Base-by-base conservation (phyloP, 1,139 yeast genomes). In the Yamadazyma taylorii region DNA sequence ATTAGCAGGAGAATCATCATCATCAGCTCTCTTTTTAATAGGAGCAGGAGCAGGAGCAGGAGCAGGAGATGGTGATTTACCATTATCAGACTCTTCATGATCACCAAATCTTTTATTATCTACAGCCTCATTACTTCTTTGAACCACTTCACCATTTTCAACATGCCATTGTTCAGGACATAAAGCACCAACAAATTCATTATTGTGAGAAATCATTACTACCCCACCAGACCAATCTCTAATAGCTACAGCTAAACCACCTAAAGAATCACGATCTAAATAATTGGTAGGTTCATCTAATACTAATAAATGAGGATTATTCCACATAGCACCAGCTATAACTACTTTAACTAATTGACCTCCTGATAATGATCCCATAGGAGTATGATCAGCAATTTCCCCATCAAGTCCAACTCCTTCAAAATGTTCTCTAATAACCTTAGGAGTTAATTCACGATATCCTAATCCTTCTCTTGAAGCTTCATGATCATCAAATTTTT, bases 311-410 rank as follows among this genome's bases (percentile, higher is more conserved):
- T 92, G 98, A n/a, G 98, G 98, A 60, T 92, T 92, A 68, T 92
- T 90, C 98, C 98, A 92, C 95, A 92, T 92, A 48, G 97, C 97
- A 66, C 97, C 97, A 13, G 98, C 98, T 72, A 92, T 90, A 45
- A 92, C 98, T 46, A 92, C 97, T 69, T 92, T 92, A 46, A 92
- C 98, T 60, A 90, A 77, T 72, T 92, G 98, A 52, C 98, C 98
- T 59, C 98, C 98, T 29, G 97, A 89, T 46, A 92, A 74, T 9
- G 96, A 88, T 15, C 97, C 97, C 78, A 92, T 73, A 36, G 96
- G 96, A 16, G 97, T 92, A 63, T 92, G 97, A 62, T 92, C 96
- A 27, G 97, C 97, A 67, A 92, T 90, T 56, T 92, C 98, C 52
- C 97, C 95, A 58, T 92, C 98, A 49, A 92, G 75, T 41, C 98